Conservation (phyloP, 441 rosid species). For the Populus tomentosa region DNA sequence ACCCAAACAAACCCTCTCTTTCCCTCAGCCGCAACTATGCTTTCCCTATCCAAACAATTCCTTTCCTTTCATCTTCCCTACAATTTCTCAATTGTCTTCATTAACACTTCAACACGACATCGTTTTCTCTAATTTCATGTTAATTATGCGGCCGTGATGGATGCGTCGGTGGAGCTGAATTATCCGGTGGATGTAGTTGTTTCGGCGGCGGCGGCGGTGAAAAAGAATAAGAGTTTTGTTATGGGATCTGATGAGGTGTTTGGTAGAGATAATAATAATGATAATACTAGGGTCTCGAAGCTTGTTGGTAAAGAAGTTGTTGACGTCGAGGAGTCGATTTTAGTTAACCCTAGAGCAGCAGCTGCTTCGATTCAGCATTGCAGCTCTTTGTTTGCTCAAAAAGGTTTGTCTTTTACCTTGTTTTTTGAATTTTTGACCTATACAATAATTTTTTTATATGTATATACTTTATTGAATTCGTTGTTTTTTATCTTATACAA, state of each 20-base stretch:
- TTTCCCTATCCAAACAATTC: not conserved
- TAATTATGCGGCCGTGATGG: constrained; percentile 37
- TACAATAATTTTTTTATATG: not conserved
- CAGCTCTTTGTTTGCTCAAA: constrained; percentile 10
- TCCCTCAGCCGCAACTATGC: constrained; percentile 4
- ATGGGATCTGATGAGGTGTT: constrained; percentile 67
- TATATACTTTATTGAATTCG: not conserved
- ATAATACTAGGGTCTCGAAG: constrained; percentile 34
- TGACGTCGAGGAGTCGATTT: constrained; percentile 15
- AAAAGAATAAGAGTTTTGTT: constrained; percentile 24
- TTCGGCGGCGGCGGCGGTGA: constrained; percentile 8
- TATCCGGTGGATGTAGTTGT: constrained; percentile 44
- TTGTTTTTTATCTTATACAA: too few relatives aligned
- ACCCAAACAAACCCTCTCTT: constrained; percentile 9
- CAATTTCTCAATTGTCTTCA: not conserved
- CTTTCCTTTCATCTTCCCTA: not conserved
- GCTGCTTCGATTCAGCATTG: constrained; percentile 16
- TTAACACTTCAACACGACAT: not conserved
- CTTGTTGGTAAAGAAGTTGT: constrained; percentile 30
- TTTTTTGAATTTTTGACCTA: not conserved
- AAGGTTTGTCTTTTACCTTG: constrained; percentile 3
- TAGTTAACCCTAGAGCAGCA: not conserved
- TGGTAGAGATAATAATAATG: constrained; percentile 29
- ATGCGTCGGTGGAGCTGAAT: constrained; percentile 45
- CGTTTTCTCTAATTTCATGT: constrained; percentile 1